Conservation (phyloP, 768 basidiomycete species). For the Lactarius deliciosus region DNA sequence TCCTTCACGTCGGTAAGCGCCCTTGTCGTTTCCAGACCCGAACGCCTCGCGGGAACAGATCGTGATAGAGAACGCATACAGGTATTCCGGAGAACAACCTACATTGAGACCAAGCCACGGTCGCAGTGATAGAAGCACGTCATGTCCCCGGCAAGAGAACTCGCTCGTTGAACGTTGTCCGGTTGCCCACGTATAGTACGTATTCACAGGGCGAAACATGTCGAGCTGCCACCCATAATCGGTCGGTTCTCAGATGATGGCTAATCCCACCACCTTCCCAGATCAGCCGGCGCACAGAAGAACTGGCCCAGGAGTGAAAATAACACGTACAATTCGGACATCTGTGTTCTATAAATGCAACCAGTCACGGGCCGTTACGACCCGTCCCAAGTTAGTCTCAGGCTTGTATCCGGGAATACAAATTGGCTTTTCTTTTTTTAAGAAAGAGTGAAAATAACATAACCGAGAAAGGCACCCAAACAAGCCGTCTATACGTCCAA, state of each 20-base stretch:
- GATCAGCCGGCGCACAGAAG: neutral
- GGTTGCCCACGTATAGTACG: neutral
- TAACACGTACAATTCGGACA: neutral
- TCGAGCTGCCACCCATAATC: neutral
- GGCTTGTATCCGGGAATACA: no score
- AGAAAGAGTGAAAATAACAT: neutral
- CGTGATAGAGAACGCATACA: neutral
- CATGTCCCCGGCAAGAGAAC: neutral
- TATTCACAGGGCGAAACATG: neutral
- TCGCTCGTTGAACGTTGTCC: neutral
- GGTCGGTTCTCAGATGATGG: neutral
- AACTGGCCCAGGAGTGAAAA: neutral
- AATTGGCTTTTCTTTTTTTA: no score
- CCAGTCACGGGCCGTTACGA: no score
- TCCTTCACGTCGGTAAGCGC: neutral
- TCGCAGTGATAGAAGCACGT: neutral
- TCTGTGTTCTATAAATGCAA: no score
- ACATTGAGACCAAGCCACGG: neutral
- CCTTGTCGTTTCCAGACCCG: neutral
- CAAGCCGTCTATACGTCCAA: neutral
- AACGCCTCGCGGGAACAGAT: neutral
- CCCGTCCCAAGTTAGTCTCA: no score
- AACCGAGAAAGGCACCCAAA: neutral
- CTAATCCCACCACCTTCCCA: neutral
- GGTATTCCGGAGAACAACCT: neutral